phyloP scores from a whole-genome alignment of 116 monocot genomes.

The Posidonia oceanica region DNA sequence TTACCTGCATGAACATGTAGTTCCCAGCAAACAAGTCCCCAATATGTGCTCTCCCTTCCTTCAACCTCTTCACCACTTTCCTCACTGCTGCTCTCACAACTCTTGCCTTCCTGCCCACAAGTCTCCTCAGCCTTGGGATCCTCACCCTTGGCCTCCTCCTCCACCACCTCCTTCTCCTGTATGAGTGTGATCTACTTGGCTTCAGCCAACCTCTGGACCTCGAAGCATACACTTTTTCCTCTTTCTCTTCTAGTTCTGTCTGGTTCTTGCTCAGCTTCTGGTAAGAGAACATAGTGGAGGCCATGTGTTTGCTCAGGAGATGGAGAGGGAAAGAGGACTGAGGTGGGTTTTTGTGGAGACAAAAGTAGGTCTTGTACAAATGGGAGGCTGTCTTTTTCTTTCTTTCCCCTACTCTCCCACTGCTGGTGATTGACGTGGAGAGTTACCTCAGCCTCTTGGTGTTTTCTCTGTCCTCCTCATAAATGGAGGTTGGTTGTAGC shows the following conservation, averaged over 20 bases:
- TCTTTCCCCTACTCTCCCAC: background rate
- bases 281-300: constrained; percentile 14
- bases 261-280: constrained; percentile 26
- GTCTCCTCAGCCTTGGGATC: constrained; percentile 20
- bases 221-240: background rate
- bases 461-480: background rate
- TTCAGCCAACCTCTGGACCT: constrained; percentile 11
- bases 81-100: constrained; percentile 18
- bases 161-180: constrained; percentile 8
- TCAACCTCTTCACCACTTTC: constrained; percentile 50
- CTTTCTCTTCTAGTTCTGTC: constrained; percentile 6
- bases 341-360: background rate
- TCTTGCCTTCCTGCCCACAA: constrained; percentile 20
- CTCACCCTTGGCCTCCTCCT: constrained; percentile 28
- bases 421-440: background rate
- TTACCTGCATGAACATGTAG: constrained; percentile 85
- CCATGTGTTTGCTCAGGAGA: background rate
- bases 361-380: background rate
- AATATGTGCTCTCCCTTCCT: constrained; percentile 48
- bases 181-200: constrained; percentile 4
- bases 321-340: background rate
- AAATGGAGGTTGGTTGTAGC: constrained; percentile 4
- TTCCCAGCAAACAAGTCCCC: constrained; percentile 73
- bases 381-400: too few species aligned
- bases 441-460: background rate